phyloP scores from a whole-genome alignment of 169 alveolate genomes.

The Theileria sp. region DNA sequence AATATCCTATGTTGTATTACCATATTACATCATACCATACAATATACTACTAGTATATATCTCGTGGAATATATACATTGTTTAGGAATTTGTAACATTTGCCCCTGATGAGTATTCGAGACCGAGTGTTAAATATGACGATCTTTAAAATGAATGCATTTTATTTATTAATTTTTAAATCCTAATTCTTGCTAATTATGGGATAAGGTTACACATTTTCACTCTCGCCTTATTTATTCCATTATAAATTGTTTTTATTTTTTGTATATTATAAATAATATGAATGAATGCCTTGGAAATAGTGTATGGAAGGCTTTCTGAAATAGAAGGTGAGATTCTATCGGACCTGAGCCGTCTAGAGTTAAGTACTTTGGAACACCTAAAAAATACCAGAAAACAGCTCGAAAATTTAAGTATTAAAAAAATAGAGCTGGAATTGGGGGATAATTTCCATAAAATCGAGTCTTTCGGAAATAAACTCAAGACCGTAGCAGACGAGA shows the following conservation, averaged over 20 bases:
- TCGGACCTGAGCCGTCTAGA: slow-evolving; percentile 28
- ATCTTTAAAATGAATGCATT: slow-evolving; percentile 24
- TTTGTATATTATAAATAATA: background rate
- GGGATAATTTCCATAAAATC: slow-evolving; percentile 28
- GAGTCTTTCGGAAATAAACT: slow-evolving; percentile 35
- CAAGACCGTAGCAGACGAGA: slow-evolving; percentile 29
- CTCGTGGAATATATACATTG: background rate
- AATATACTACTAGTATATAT: background rate
- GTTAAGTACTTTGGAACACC: slow-evolving; percentile 18
- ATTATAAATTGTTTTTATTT: too few relatives aligned
- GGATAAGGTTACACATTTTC: background rate
- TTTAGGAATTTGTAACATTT: slow-evolving; percentile 24
- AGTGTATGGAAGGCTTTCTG: slow-evolving; percentile 15
- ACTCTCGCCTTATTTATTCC: background rate
- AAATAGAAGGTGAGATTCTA: slow-evolving; percentile 30
- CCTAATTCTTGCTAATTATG: slow-evolving; percentile 4
- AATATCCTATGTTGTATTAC: too few relatives aligned
- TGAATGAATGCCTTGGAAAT: background rate
- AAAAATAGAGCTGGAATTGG: slow-evolving; percentile 7
- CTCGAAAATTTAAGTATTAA: background rate
- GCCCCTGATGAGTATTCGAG: slow-evolving; percentile 64
- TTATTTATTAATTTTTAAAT: slow-evolving; percentile 1
- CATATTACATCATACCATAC: too few relatives aligned
- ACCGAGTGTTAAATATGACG: slow-evolving; percentile 66
- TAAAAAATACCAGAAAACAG: slow-evolving; percentile 14